These are phyloP conservation scores for Pythium apleroticum DNA, from an alignment of 352 stramenopile species.

Conservation along the genomic window DNA sequence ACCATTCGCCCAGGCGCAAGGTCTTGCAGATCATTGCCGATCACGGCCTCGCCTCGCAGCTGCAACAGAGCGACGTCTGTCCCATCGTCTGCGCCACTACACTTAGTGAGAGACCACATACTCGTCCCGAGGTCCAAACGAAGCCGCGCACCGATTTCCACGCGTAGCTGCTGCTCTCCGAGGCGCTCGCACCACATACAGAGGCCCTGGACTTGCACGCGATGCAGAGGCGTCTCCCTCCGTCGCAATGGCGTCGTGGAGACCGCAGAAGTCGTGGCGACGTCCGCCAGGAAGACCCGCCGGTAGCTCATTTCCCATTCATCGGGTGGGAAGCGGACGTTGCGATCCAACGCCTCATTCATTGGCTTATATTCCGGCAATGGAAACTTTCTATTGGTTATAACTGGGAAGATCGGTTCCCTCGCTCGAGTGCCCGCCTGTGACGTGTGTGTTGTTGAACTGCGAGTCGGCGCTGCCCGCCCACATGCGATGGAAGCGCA, in stretches of 20 bases:
- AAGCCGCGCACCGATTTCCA: conserved; percentile 18
- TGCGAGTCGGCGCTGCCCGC: conserved; percentile 73
- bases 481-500: conserved; percentile 78
- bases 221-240: background rate
- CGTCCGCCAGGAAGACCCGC: conserved; percentile 24
- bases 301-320: conserved; percentile 14
- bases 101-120: background rate
- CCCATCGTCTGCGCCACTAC: conserved; percentile 20
- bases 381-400: conserved; percentile 19
- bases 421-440: conserved; percentile 1
- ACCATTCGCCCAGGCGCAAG: conserved; percentile 14
- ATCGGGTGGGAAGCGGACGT: background rate
- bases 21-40: conserved; percentile 8
- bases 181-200: conserved; percentile 21
- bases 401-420: background rate
- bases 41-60: conserved; percentile 19
- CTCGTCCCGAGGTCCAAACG: background rate
- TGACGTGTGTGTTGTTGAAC: conserved; percentile 50
- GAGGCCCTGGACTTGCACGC: conserved; percentile 24
- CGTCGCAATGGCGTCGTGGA: conserved; percentile 7
- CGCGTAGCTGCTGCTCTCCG: conserved; percentile 11
- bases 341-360: background rate
- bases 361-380: conserved; percentile 22
- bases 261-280: background rate
- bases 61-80: conserved; percentile 24